phyloP scores from a whole-genome alignment of 306 rosid species.

The Vachellia pachyceras region DNA sequence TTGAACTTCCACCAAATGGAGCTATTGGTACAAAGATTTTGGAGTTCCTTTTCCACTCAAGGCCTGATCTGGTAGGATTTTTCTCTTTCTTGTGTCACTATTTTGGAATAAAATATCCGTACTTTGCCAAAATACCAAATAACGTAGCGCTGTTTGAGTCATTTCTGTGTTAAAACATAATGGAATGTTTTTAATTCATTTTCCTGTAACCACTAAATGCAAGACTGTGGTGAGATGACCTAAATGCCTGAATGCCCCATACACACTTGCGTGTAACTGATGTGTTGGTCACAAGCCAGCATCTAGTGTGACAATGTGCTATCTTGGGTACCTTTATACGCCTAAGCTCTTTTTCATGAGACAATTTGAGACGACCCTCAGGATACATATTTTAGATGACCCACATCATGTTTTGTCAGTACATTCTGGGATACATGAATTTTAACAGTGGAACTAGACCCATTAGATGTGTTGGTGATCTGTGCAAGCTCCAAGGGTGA shows the following conservation, averaged over 20 bases:
- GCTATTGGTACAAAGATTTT: constrained; percentile 90
- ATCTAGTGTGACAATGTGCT: background rate
- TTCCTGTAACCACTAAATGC: background rate
- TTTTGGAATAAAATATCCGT: background rate
- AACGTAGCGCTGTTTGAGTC: background rate
- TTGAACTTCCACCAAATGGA: constrained; percentile 98
- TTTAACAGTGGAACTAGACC: constrained; percentile 9
- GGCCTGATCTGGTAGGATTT: constrained; percentile 91
- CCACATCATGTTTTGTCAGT: background rate
- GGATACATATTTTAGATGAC: no score
- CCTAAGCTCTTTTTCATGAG: background rate
- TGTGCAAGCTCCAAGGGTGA: constrained; percentile 20
- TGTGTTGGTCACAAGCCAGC: background rate
- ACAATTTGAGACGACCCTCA: background rate
- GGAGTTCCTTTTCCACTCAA: constrained; percentile 91
- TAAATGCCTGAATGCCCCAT: background rate
- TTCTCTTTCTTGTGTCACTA: background rate
- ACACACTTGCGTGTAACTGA: background rate
- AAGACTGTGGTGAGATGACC: background rate
- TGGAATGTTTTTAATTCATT: background rate
- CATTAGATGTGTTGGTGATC: constrained; percentile 12
- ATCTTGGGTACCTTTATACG: background rate
- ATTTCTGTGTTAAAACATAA: background rate
- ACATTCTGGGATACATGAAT: constrained; percentile 19
- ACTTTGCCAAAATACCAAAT: background rate